Base-by-base conservation (phyloP, 2,329 filamentous ascomycete species). In the Beauveria bassiana region DNA sequence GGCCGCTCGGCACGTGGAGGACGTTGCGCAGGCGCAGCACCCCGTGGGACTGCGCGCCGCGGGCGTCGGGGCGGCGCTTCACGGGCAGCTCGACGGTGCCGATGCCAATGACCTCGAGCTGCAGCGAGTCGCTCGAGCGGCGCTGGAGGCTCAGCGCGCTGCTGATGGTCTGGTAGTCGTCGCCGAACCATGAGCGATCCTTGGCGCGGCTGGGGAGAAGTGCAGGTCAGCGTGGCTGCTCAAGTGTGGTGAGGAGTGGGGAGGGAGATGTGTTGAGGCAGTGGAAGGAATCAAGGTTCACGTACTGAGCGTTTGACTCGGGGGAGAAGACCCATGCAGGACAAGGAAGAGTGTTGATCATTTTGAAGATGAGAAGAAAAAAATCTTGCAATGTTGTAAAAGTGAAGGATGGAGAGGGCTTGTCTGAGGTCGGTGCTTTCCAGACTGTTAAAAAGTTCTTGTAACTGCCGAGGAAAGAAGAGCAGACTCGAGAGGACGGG, bases 221-320 rank as follows among this genome's bases (percentile, higher is more conserved):
- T 5, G 10, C 3, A 20, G 46, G 46, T 57, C 31, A 49, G 31
- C 31, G 38, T 31, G 38, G 14, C 8, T 24, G n/a, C 4, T 10
- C 5, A 14, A 12, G n/a, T 8, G 18, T n/a, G 42, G 42, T n/a
- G 20, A 14, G 20, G 2, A 24, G 14, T 7, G 45, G 20, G 20
- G 3, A 49, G 12, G 14, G 7, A 28, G 16, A 40, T 40, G n/a
- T 14, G 20, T 16, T 16, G 42, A 42, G 5, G n/a, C 3, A 22
- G 9, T 40, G 20, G 24, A 3, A 28, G 26, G 31, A 14, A 12
- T 16, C n/a, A 14, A n/a, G 8, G 18, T 26, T 8, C 10, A 57
- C 62, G n/a, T 54, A 63, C 62, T 63, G 62, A 22, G 61, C 59
- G 61, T 63, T 61, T 31, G 62, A 61, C 31, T 55, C 49, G 34